A percentile compares a stretch with the other conserved stretches of the same genome.
These are phyloP conservation scores for Ustilago trichophora DNA, from an alignment of 1,284 basidiomycete species.

Conservation along the genomic window DNA sequence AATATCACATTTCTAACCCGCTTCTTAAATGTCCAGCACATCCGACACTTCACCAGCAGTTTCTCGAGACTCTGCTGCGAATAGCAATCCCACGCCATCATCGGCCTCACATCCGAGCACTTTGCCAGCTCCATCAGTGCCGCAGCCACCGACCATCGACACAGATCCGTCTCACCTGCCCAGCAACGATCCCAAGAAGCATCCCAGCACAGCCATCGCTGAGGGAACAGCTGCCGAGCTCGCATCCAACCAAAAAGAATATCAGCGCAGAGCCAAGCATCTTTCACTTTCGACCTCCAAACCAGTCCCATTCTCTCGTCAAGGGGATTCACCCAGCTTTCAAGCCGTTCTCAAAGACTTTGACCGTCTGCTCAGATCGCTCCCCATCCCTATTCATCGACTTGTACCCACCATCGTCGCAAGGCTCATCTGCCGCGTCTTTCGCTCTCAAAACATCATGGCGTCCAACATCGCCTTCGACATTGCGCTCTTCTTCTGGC, in stretches of 20 bases:
- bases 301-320: constrained; percentile 32
- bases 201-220: constrained; percentile 26
- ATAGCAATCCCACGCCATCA: not conserved
- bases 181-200: constrained; percentile 32
- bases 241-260: constrained; percentile 36
- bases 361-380: constrained; percentile 47
- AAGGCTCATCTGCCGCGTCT: constrained; percentile 46
- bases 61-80: constrained; percentile 20
- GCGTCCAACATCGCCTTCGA: constrained; percentile 67
- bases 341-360: constrained; percentile 50
- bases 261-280: constrained; percentile 39
- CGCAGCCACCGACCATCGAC: constrained; percentile 17
- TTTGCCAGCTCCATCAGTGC: not conserved
- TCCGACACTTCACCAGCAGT: constrained; percentile 19
- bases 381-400: constrained; percentile 58
- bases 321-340: constrained; percentile 39
- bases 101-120: constrained; percentile 5
- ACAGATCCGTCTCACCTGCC: constrained; percentile 23
- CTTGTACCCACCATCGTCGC: constrained; percentile 55
- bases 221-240: constrained; percentile 30
- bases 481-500: constrained; percentile 70
- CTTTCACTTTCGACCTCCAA: constrained; percentile 26
- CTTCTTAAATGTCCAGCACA: constrained; percentile 32
- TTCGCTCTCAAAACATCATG: constrained; percentile 55
- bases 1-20: not conserved